A percentile compares a stretch with the other conserved stretches of the same genome.
Conservation (phyloP, 2,329 filamentous ascomycete species). For the Botrytis fabae region DNA sequence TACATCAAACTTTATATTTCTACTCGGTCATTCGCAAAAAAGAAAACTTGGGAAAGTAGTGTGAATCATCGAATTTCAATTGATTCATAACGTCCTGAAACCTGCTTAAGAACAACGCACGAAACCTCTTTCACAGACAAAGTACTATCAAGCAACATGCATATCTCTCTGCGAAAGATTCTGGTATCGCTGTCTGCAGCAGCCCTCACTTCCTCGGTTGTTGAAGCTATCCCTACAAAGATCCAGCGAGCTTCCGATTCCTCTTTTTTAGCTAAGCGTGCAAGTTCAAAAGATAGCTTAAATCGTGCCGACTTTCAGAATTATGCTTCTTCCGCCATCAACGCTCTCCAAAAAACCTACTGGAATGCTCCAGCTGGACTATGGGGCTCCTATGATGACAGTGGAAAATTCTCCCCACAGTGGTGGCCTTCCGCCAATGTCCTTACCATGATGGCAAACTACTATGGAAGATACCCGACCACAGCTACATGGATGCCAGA, state of each 20-base stretch:
- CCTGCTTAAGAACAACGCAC: not conserved
- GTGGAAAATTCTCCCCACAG: conserved; percentile 61
- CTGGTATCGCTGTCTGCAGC: not conserved
- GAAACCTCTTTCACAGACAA: no score
- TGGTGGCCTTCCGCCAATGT: conserved; percentile 76
- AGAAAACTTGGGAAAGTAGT: not conserved
- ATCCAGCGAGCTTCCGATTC: not conserved
- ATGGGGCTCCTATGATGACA: conserved; percentile 51
- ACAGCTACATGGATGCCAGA: conserved; percentile 5
- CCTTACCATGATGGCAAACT: conserved; percentile 62
- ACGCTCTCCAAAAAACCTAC: conserved; percentile 13
- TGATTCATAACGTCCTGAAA: not conserved
- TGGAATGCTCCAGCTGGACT: conserved; percentile 61
- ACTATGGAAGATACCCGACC: conserved; percentile 39
- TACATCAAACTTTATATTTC: not conserved
- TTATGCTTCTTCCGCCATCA: conserved; percentile 19
- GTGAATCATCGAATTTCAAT: not conserved
- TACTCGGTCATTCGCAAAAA: not conserved
- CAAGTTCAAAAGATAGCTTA: not conserved
- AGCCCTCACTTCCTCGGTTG: not conserved
- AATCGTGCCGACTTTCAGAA: conserved; percentile 14
- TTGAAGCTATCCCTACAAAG: not conserved
- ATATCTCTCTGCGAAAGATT: conserved; percentile 1
- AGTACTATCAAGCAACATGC: conserved; percentile 1
- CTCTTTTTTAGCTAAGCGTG: not conserved